Evolutionary conservation across 2,329 filamentous ascomycete species (phyloP), one percentile per base, ranked within the genome.

Genomic region (Paraphaeosphaeria minitans): DNA sequence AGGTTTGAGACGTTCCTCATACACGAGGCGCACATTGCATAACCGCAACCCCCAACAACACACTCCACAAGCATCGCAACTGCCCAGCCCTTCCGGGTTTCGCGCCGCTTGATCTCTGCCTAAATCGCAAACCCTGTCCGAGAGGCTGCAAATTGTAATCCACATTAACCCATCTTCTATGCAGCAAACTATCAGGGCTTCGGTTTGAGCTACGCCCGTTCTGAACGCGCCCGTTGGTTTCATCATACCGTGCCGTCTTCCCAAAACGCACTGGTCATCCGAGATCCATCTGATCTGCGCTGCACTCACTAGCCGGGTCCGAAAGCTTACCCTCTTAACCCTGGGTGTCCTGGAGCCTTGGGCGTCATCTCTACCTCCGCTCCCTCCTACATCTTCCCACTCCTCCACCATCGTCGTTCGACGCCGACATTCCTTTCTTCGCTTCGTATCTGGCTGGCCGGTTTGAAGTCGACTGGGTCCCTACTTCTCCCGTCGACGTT

Each of bases 371-470:
- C 66, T 64, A 72, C 67, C 66, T 70, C 66, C 68, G 61, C 67
- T 66, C 64, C 59, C 65, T 66, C 65, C 60, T 56, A 60, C 61
- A 66, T 55, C 62, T 69, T 67, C 67, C 61, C 67, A 62, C 61
- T 67, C 57, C 7, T 31, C 52, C 59, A 64, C 66, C 65, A 54
- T 56, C 67, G 62, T 70, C 66, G 60, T 65, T 66, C 67, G 72
- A 75, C 73, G 66, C 67, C 68, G 66, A 72, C 74, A 71, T 66
- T 75, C 74, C 69, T 75, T 76, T 70, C 70, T 75, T 74, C 67
- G 56, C 59, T 77, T 76, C 73, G 69, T 73, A 76, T 77, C 73
- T 76, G 73, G 74, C 74, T 77, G 74, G 74, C 74, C 74, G 73
- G 72, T 75, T 72, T 67, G 72, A 75, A 66, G 72, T 71, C 66